Percentiles rank a stretch among this genome's conserved stretches.
Evolutionary conservation across 1,284 basidiomycete genomes (phyloP).

Genomic region (Sporisorium sorghi): DNA sequence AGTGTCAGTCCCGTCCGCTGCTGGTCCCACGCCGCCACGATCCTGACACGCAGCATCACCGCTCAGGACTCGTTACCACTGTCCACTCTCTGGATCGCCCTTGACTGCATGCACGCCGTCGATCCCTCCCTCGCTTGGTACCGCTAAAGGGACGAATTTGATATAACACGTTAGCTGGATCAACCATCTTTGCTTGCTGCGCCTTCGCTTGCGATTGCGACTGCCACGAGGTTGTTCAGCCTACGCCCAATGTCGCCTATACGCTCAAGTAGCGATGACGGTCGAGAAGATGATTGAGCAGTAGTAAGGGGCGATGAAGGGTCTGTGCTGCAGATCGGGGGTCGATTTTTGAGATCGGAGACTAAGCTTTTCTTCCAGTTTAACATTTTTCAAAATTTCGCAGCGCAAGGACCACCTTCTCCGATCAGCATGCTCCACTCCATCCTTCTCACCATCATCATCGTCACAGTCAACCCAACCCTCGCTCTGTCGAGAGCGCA

Average conservation of each 20-base stretch:
- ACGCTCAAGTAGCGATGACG: too few species aligned
- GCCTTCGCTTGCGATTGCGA: too few species aligned
- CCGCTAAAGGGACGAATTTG: conserved; percentile 5
- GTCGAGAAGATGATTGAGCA: too few species aligned
- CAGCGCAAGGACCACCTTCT: conserved; percentile 18
- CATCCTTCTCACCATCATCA: background rate
- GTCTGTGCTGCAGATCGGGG: too few species aligned
- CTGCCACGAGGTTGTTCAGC: background rate
- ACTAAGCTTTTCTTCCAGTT: too few species aligned
- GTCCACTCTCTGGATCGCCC: background rate
- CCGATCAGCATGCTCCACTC: background rate
- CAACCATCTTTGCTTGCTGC: background rate
- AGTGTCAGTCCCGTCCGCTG: too few species aligned
- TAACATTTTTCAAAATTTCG: too few species aligned
- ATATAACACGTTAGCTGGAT: conserved; percentile 9
- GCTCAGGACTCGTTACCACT: background rate
- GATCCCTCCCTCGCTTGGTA: background rate
- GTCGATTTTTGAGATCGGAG: background rate
- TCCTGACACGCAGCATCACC: background rate
- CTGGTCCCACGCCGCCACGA: background rate
- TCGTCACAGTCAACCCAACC: background rate
- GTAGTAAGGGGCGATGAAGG: background rate
- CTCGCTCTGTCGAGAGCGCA: background rate
- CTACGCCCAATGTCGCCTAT: background rate
- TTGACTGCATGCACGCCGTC: conserved; percentile 13